These are phyloP conservation scores for Diplocarpon mali DNA, from an alignment of 2,329 filamentous ascomycete genomes.

Conservation along the genomic window DNA sequence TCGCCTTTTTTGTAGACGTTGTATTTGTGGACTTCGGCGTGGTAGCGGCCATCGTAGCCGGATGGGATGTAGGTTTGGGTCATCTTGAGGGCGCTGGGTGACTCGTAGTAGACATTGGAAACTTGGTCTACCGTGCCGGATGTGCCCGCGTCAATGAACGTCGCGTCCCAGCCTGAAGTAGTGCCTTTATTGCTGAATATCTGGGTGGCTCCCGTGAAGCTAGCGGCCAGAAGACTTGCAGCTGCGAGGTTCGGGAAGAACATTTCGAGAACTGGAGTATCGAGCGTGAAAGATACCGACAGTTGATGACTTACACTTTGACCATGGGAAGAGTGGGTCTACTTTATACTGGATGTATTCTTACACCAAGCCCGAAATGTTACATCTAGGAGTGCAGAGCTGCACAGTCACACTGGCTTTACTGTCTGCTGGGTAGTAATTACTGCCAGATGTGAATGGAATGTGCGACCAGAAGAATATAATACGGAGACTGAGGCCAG, in stretches of 20 bases:
- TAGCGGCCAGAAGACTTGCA: neutral
- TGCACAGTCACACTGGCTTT: too few relatives aligned
- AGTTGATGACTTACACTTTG: too few relatives aligned
- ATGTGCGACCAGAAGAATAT: too few relatives aligned
- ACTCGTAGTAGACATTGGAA: conserved; percentile 8
- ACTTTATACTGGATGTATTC: too few relatives aligned
- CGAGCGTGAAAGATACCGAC: neutral
- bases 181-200: conserved; percentile 10
- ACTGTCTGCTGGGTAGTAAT: too few relatives aligned
- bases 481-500: too few relatives aligned
- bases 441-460: too few relatives aligned
- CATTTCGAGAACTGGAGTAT: neutral
- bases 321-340: too few relatives aligned
- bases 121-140: conserved; percentile 9
- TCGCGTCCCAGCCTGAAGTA: conserved; percentile 6
- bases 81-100: conserved; percentile 10
- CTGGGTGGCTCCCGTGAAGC: neutral
- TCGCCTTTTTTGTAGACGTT: conserved; percentile 36
- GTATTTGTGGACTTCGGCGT: conserved; percentile 36
- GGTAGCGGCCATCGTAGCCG: conserved; percentile 35
- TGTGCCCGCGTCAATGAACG: neutral
- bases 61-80: conserved; percentile 33
- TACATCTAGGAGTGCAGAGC: too few relatives aligned
- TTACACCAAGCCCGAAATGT: too few relatives aligned
- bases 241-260: neutral